Evolutionary conservation across 2,329 filamentous ascomycete species (phyloP).

Genomic region (Paecilomyces sp.): DNA sequence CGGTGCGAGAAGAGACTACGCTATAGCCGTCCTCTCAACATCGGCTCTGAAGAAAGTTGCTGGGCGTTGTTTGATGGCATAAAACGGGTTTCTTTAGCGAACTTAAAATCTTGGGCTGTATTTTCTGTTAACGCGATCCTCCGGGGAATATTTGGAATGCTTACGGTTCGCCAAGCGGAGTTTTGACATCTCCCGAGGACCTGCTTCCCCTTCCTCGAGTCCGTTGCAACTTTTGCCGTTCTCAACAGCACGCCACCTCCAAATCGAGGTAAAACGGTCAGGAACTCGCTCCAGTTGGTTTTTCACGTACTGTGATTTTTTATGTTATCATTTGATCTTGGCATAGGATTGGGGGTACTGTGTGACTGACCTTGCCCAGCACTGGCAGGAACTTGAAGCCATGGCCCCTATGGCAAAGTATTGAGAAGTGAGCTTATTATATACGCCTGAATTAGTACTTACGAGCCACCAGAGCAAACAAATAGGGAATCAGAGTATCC

Average conservation of each 20-base stretch:
- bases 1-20: too few relatives aligned
- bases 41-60: too few relatives aligned
- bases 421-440: too few relatives aligned
- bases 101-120: too few relatives aligned
- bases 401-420: slow-evolving; percentile 13
- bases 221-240: slow-evolving; percentile 18
- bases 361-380: slow-evolving; percentile 11
- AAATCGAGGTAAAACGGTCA: neutral
- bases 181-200: slow-evolving; percentile 19
- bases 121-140: too few relatives aligned
- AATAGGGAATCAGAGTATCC: slow-evolving; percentile 14
- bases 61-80: too few relatives aligned
- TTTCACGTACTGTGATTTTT: neutral
- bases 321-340: neutral
- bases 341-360: neutral
- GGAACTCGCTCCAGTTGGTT: too few relatives aligned
- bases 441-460: too few relatives aligned
- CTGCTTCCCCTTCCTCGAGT: slow-evolving; percentile 18
- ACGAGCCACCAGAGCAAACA: slow-evolving; percentile 16
- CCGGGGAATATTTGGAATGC: too few relatives aligned
- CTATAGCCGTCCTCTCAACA: too few relatives aligned
- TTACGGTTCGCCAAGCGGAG: neutral
- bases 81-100: too few relatives aligned
- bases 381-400: slow-evolving; percentile 25
- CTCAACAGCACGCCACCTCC: neutral